These are phyloP conservation scores for Teunomyces aglyptinius DNA, from an alignment of 805 yeast genomes.

Conservation along the genomic window DNA sequence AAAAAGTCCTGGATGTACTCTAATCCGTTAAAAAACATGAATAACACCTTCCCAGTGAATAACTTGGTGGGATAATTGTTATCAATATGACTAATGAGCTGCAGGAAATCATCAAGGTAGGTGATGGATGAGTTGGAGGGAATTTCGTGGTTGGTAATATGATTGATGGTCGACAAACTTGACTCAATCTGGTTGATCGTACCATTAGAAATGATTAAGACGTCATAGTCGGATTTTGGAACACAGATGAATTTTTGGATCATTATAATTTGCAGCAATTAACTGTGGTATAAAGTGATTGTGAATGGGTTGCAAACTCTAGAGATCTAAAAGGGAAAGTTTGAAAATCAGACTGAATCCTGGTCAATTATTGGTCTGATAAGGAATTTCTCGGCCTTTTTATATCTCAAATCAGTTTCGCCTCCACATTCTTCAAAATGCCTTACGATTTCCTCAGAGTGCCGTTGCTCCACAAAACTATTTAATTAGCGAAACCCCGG, in stretches of 20 bases:
- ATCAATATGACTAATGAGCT: slow-evolving; percentile 17
- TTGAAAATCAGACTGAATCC: slow-evolving; percentile 2
- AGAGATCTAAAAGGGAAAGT: background rate
- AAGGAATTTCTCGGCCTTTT: slow-evolving; percentile 8
- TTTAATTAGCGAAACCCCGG: background rate
- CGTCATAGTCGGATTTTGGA: slow-evolving; percentile 31
- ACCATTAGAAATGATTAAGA: slow-evolving; percentile 35
- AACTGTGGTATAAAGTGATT: background rate
- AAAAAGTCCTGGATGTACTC: slow-evolving; percentile 30
- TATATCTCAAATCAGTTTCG: background rate
- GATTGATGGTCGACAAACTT: slow-evolving; percentile 20
- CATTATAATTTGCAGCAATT: slow-evolving; percentile 16
- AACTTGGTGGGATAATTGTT: slow-evolving; percentile 6
- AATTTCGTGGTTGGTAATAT: slow-evolving; percentile 19
- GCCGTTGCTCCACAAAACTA: slow-evolving; percentile 5
- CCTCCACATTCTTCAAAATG: slow-evolving; percentile 5
- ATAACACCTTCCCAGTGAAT: slow-evolving; percentile 30
- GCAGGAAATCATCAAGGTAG: slow-evolving; percentile 23
- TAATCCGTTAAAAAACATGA: slow-evolving; percentile 39
- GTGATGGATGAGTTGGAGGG: slow-evolving; percentile 22
- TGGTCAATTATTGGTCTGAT: slow-evolving; percentile 24
- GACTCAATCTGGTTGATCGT: slow-evolving; percentile 27
- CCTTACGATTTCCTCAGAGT: slow-evolving; percentile 5
- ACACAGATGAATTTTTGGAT: slow-evolving; percentile 36
- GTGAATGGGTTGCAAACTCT: background rate